Conservation (phyloP, 2,329 filamentous ascomycete species). For the Epichloe coenophiala region DNA sequence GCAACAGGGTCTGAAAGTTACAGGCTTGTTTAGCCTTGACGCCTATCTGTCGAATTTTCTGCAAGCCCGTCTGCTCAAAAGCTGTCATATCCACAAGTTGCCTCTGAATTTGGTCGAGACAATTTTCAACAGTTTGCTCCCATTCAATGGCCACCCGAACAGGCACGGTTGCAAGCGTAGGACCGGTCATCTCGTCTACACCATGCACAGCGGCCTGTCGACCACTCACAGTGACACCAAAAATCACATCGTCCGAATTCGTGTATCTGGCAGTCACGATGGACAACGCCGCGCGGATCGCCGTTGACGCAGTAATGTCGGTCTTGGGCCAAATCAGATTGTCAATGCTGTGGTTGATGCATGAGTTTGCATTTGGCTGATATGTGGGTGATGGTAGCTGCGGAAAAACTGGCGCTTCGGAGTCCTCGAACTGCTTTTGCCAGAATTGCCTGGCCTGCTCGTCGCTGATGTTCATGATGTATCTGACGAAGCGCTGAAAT, state of each 20-base stretch:
- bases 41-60: conserved; percentile 13
- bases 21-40: conserved; percentile 6
- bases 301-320: conserved; percentile 10
- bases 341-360: neutral
- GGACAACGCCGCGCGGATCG: conserved; percentile 15
- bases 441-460: conserved; percentile 25
- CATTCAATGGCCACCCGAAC: conserved; percentile 7
- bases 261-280: conserved; percentile 24
- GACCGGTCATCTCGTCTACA: conserved; percentile 15
- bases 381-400: neutral
- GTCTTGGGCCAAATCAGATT: conserved; percentile 4
- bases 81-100: conserved; percentile 12
- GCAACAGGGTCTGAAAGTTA: conserved; percentile 8
- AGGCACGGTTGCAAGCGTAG: conserved; percentile 16
- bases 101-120: conserved; percentile 10
- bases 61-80: conserved; percentile 15
- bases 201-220: conserved; percentile 14
- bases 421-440: conserved; percentile 11
- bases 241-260: conserved; percentile 18
- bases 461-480: conserved; percentile 22
- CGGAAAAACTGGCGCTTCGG: neutral
- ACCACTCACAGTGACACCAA: conserved; percentile 15
- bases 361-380: conserved; percentile 2
- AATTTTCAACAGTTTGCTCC: conserved; percentile 4
- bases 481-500: conserved; percentile 29